Base-by-base conservation (phyloP, 345 rosid species). In the Syzygium jambos region DNA sequence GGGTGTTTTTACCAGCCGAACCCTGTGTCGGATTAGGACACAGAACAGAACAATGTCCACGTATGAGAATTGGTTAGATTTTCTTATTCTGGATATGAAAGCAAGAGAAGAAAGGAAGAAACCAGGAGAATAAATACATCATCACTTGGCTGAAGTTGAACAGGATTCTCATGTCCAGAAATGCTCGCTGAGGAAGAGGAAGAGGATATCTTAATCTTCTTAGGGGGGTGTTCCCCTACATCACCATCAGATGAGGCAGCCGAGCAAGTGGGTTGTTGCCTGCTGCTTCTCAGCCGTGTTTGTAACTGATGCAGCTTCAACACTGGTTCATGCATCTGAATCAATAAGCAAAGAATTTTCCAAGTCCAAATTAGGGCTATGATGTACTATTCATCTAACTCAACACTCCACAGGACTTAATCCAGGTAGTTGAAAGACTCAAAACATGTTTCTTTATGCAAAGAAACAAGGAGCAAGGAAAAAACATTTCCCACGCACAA, bases 241-340 rank as follows among this genome's bases (percentile, higher is more conserved):
- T 65, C 61, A 30, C 82, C 38, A 38, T 86, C 84, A 68, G 57
- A 86, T 51, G 87, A 23, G 87, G 63, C 43, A 6, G 51, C 83
- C 7, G 82, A 63, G 52, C 78, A 52, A 23, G 34, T 22, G 38
- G 19, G 43, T 51, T 61, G 88, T 68, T 84, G 68, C 41, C 87
- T 88, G 52, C 89, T 91, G 80, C 87, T 89, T 87, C 87, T 88
- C 83, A 94, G 52, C 59, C 65, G 86, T 54, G 53, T 51, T 85
- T 88, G 90, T 55, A 93, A 82, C 82, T 78, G 86, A 84, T 87
- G 86, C 92, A 91, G 91, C 23, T 85, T 52, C 27, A 89, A 6
- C 88, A 91, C 96, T 87, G 96, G 91, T 85, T 90, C 92, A 56
- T 91, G 89, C 92, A 91, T 91, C 96, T 93, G 93, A 90, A 89